A percentile compares a stretch with the other conserved stretches of the same genome.
Conservation (phyloP, 2,329 filamentous ascomycete species). For the Sporothrix globosa region DNA sequence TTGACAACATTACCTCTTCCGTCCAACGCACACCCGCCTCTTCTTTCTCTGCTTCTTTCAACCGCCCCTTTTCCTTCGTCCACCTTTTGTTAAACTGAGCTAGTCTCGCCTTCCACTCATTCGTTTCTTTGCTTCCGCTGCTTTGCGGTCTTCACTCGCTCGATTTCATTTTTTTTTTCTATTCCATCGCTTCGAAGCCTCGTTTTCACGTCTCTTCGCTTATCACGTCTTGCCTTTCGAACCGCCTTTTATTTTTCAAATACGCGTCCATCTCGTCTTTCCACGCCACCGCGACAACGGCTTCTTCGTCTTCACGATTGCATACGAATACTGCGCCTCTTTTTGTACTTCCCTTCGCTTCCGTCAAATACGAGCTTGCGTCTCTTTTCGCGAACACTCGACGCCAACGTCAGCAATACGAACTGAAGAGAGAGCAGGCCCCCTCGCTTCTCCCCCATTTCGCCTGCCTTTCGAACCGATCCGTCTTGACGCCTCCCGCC, state of each 20-base stretch:
- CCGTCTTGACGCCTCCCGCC: not conserved
- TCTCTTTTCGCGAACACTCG: not conserved
- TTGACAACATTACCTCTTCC: slow-evolving; percentile 23
- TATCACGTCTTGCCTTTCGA: not conserved
- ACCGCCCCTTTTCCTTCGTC: slow-evolving; percentile 38
- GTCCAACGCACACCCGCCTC: slow-evolving; percentile 30
- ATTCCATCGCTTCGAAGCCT: not conserved
- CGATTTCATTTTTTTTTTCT: slow-evolving; percentile 6
- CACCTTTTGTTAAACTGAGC: slow-evolving; percentile 46
- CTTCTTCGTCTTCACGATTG: slow-evolving; percentile 13
- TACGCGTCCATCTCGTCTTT: not conserved
- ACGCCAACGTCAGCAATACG: slow-evolving; percentile 15
- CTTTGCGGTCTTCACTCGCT: slow-evolving; percentile 12
- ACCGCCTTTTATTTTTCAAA: not conserved
- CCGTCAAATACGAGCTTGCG: slow-evolving; percentile 6
- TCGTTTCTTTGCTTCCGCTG: slow-evolving; percentile 36
- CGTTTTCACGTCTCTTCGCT: slow-evolving; percentile 3
- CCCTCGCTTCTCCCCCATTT: slow-evolving; percentile 9
- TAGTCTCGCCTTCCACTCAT: slow-evolving; percentile 55
- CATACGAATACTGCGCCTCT: slow-evolving; percentile 14
- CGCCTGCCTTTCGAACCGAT: not conserved
- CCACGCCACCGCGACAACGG: not conserved
- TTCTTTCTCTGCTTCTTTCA: slow-evolving; percentile 34
- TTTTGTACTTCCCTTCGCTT: not conserved
- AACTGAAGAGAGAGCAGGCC: slow-evolving; percentile 18